Base-by-base conservation (phyloP, 2,329 filamentous ascomycete species). In the Diplocarpon rosae region DNA sequence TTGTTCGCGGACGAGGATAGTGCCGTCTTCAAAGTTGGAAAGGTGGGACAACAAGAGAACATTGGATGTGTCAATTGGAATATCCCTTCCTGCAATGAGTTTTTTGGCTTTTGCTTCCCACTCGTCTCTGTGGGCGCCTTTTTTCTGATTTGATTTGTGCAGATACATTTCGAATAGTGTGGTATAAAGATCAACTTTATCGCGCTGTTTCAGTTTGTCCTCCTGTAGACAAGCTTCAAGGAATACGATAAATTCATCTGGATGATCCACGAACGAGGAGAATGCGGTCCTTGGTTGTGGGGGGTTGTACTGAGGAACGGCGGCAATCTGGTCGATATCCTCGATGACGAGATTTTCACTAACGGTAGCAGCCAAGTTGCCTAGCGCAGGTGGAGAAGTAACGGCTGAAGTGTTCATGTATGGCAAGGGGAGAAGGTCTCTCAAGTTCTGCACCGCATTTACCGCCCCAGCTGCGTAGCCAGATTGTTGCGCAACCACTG, bases 81-180 rank as follows among this genome's bases (percentile, higher is more conserved):
- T 76, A 52, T 87, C 78, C 54, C 84, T 79, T 13, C 79, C 80
- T 58, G 92, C 82, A 45, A 98, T 89, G 17, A 96, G 74, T 50
- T 78, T 80, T 66, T 92, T 95, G 0, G 92, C 92, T 62, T 93
- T 95, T 35, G 72, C 73, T 60, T 95, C 87, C 90, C 92, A 98
- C 52, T 83, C 76, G 55, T 83, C 76, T 52, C 82, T 80, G 50
- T 88, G 65, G 63, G 71, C 69, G 9, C 80, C 80, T 57, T 80
- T 85, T 58, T 82, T 82, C 46, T 81, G 77, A 47, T 80, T 83
- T 16, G 90, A 85, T 56, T 88, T 92, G 63, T 94, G 85, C 8
- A 98, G 70, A 60, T 96, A 98, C 84, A 98, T 96, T 63, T 98
- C 93, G 59, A 98, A 96, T 12, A 98, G 65, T 0, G 93, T 95